Base-by-base conservation (phyloP, 1,284 basidiomycete genomes). In the Phenoliferia sp. region DNA sequence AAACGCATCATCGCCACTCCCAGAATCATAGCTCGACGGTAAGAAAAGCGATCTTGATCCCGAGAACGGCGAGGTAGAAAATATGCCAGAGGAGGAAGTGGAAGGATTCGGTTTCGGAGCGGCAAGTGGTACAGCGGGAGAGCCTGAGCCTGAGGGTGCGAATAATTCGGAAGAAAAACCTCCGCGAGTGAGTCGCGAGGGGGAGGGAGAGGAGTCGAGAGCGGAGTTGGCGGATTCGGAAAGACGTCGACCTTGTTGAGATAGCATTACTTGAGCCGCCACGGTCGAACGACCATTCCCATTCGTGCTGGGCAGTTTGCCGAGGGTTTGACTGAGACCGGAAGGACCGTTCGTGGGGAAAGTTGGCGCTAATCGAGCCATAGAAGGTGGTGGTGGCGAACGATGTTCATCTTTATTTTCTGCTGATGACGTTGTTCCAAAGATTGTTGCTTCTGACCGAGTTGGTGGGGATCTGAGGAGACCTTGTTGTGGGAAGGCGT, bases 11-110 rank as follows among this genome's bases (percentile, higher is more conserved):
- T 66, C 73, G 31, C 68, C 69, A 63, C 68, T 68, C 36, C 60
- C 31, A 6, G 7, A 9, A 3, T 71, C 72, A 63, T 69, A 73
- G 29, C 64, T 66, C 9, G 62, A 66, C 2, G 84, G 76, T 66
- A 83, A 74, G 78, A 88, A 89, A 5, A 84, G 78, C 7, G 84
- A 81, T 71, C 86, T 84, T 3, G 82, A 79, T 12, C 87, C 3
- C 86, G 89, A 1, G 86, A 88, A 52, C 86, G 72, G 72, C 36
- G 72, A 73, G 19, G 72, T 73, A 19, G 67, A 65, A 17, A 73
- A 89, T 76, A 89, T 87, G 0, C 87, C 86, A 9, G 58, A 31
- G 65, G 63, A 35, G 69, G 58, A 65, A 28, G 69, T 5, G 7
- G 48, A 17, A 48, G 52, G 84, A 84, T n/a, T 84, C 85, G 6